Base-by-base conservation (phyloP, 352 stramenopile species). In the Phytophthora aleatoria region DNA sequence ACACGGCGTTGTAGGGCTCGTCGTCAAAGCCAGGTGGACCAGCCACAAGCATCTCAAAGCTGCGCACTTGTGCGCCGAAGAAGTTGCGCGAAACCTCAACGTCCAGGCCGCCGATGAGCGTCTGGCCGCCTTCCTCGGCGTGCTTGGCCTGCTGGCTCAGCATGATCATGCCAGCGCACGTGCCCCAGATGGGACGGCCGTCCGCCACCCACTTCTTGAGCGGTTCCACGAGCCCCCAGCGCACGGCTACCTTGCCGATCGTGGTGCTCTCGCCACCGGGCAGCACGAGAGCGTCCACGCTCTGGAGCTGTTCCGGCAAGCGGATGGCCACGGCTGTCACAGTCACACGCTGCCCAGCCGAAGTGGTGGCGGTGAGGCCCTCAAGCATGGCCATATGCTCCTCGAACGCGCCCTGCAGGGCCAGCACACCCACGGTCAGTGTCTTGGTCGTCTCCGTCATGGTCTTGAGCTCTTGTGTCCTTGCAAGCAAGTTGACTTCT, bases 131-230 rank as follows among this genome's bases (percentile, higher is more conserved):
- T 64, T 92, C 75, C 64, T 98, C 88, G 13, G 74, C 74, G 67
- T 93, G 84, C 69, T 91, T 92, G 57, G 84, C 86, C 64, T 54
- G 96, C 83, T 74, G 61, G 13, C 67, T 74, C 33, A 99, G 82
- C 69, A 99, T 86, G 79, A 99, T 99, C 94, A 99, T 98, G 56
- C 96, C 96, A 2, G 96, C 96, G 71, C 96, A 99, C 5, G 96
- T 99, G 54, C 96, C 96, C 95, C 96, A 99, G 33, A 97, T 97
- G 13, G 96, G 96, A 7, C 78, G 71, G 27, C 79, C 57, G 44
- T 77, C 66, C 8, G 69, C 70, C 12, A 94, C 86, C 83, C 87
- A 96, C 66, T 94, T 71, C 57, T 89, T 87, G 15, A 96, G 68
- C 10, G 85, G 85, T 42, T 92, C 87, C 41, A 89, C 71, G 28